phyloP scores from a whole-genome alignment of 306 rosid genomes.

The Prunus mira region DNA sequence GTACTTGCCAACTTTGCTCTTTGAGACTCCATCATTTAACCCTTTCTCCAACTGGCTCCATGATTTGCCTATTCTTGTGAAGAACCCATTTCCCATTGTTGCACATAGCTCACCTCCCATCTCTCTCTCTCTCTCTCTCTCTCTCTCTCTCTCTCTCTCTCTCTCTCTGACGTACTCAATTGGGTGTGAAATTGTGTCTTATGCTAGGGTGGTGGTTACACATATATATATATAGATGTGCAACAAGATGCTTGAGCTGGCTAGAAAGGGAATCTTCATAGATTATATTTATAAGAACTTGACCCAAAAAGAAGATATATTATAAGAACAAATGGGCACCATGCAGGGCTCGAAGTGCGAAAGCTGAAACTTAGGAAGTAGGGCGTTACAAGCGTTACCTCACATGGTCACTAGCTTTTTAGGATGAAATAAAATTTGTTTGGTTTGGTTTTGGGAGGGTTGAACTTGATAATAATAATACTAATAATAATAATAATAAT shows the following conservation, averaged over 20 bases:
- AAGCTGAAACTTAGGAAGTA: neutral
- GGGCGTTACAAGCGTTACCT: conserved; percentile 8
- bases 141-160: conserved; percentile 4
- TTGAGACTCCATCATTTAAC: conserved; percentile 48
- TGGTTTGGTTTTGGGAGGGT: too few relatives aligned
- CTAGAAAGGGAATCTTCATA: conserved; percentile 25
- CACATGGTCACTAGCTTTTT: neutral
- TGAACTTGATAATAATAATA: too few relatives aligned
- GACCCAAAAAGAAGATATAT: neutral
- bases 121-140: conserved; percentile 20
- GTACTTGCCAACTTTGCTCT: conserved; percentile 55
- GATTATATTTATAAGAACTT: neutral
- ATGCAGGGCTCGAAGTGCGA: neutral
- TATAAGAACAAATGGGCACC: conserved; percentile 20
- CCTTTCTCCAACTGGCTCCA: conserved; percentile 44
- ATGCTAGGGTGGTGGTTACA: conserved; percentile 11
- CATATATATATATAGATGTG: neutral
- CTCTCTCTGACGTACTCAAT: conserved; percentile 15
- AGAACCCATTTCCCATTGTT: conserved; percentile 24
- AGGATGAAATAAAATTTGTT: neutral
- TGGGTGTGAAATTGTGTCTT: neutral
- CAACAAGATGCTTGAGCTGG: neutral
- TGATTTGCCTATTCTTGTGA: conserved; percentile 26
- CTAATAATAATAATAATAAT: too few relatives aligned
- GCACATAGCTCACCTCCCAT: conserved; percentile 55